Base-by-base conservation (phyloP, 345 rosid species). In the Syzygium jambos region DNA sequence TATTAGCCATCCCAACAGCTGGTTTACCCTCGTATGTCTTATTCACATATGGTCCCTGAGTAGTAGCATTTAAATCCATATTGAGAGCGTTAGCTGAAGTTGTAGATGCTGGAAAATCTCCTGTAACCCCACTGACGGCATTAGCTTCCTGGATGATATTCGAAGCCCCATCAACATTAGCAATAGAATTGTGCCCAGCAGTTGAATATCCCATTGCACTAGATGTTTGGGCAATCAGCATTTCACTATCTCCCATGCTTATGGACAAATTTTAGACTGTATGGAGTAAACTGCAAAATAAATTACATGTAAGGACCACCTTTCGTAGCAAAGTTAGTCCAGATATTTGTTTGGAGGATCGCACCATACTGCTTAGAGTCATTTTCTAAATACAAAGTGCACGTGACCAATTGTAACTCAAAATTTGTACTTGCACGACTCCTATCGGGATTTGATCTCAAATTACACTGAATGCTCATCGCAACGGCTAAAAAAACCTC, bases 181-280 rank as follows among this genome's bases (percentile, higher is more conserved):
- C 65, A 85, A 73, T 56, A 23, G 85, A 56, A 88, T 59, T 57
- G 54, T 56, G 53, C 55, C 55, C 82, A 52, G 61, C 83, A 85
- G 52, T 83, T 38, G 89, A 56, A 78, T 85, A 85, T 14, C 22
- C 87, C 78, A 56, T 86, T 38, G 54, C 51, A 80, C 52, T 46
- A 56, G 89, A 56, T 38, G 89, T 43, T 88, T 57, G 57, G 51
- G 89, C 54, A 51, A 59, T 51, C 87, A 86, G 83, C 63, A 21
- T 59, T 84, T 88, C 87, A 83, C 87, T 85, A 73, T 85, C 87
- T 51, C 78, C 87, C 89, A 88, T 88, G 65, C 51, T 55, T 52
- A 57, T 53, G 43, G 46, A 30, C 54, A 55, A 83, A 57, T 56
- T 46, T 43, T 86, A 43, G 43, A 86, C 77, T 86, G 54, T 38